phyloP scores from a whole-genome alignment of 352 stramenopile genomes.

The Peronosclerospora sorghi region DNA sequence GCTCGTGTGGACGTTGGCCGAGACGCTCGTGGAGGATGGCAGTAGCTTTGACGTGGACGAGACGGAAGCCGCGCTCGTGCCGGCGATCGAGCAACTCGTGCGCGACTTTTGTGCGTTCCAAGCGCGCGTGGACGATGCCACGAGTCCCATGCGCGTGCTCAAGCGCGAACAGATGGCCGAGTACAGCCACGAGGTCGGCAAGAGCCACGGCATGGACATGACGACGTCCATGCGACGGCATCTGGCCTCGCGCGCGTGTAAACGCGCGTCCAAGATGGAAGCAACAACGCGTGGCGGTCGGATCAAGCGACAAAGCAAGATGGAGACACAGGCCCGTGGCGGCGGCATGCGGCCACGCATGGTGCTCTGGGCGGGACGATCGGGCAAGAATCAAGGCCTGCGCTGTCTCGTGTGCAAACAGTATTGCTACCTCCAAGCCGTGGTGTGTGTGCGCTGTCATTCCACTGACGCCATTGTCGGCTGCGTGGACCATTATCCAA shows the following conservation, averaged over 20 bases:
- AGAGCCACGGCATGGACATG: conserved; percentile 1
- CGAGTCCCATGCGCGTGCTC: conserved; percentile 14
- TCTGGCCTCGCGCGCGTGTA: conserved; percentile 22
- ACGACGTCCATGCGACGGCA: conserved; percentile 23
- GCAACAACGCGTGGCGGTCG: conserved; percentile 16
- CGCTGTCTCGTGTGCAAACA: conserved; percentile 70
- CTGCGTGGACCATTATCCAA: conserved; percentile 56
- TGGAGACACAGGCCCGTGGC: conserved; percentile 9
- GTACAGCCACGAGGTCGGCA: conserved; percentile 27
- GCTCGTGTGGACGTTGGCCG: conserved; percentile 62
- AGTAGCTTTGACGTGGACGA: conserved; percentile 38
- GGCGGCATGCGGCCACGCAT: conserved; percentile 51
- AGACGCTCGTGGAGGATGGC: conserved; percentile 52
- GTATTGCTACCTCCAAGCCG: conserved; percentile 79
- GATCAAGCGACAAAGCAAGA: conserved; percentile 13
- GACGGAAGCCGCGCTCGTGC: conserved; percentile 38
- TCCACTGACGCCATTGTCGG: conserved; percentile 37
- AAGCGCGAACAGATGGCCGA: conserved; percentile 45
- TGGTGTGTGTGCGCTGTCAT: conserved; percentile 66
- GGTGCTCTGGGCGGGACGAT: conserved; percentile 74
- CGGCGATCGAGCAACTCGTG: conserved; percentile 47
- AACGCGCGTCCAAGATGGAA: conserved; percentile 3
- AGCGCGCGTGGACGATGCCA: conserved; percentile 12
- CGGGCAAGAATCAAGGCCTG: conserved; percentile 62
- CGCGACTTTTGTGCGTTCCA: conserved; percentile 52